Base-by-base conservation (phyloP, 2,329 filamentous ascomycete species). In the Dactylellina sp. region DNA sequence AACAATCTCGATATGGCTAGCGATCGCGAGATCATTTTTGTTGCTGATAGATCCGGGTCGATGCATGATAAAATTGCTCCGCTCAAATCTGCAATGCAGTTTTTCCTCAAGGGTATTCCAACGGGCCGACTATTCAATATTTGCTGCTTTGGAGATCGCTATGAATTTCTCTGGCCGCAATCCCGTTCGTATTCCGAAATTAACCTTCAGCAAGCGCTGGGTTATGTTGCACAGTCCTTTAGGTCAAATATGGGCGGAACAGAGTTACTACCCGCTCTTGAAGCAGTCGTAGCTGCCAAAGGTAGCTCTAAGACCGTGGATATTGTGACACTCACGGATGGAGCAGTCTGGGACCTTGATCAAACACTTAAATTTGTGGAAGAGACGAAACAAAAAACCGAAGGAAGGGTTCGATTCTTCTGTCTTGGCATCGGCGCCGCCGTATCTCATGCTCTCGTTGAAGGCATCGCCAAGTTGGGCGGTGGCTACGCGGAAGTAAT, bases 101-200 rank as follows among this genome's bases (percentile, higher is more conserved):
- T 87, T 39, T 88, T 88, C 76, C 77, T 89, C 20, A 87, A 87
- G 76, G 87, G 85, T 0, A 80, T 89, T n/a, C 86, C 85, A 1
- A 35, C 47, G 16, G 49, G 53, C 18, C 22, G 47, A 20, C 4
- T 22, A 1, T 63, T 63, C 37, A 63, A 63, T 55, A 84, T 89
- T 70, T 88, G 85, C 79, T 86, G 83, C 1, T 88, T 88, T 75
- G 86, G 86, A 7, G 81, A 78, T 44, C 11, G n/a, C 0, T 77
- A 82, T 77, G 78, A 80, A 1, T 84, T 85, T 72, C 79, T 82
- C 22, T 85, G 86, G 77, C 82, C 80, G 62, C 80, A 84, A 74
- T 76, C 80, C 2, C 84, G 24, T 24, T 3, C 9, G 4, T 63
- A 63, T 82, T 37, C 80, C 86, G 9, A 76, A 82, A 11, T 76